These are phyloP conservation scores for Carex littledalei DNA, from an alignment of 176 grass and related monocot genomes.

Conservation along the genomic window DNA sequence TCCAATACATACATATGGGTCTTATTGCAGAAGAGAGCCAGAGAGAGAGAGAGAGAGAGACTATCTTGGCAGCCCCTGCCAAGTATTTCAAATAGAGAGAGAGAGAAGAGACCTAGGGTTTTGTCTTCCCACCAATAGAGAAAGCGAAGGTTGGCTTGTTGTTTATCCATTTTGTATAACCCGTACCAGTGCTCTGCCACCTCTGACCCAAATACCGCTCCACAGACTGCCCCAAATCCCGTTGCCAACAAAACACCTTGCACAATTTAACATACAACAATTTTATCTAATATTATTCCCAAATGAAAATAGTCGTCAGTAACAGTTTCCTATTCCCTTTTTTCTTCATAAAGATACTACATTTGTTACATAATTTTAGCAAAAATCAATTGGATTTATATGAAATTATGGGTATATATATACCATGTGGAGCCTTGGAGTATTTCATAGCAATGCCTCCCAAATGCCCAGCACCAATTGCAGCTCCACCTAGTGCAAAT, in stretches of 20 bases:
- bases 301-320: background rate
- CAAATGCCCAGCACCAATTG: slow-evolving; percentile 61
- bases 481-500: slow-evolving; percentile 51
- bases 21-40: no score
- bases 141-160: slow-evolving; percentile 78
- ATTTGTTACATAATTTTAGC: background rate
- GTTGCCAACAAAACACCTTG: slow-evolving; percentile 73
- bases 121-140: slow-evolving; percentile 99
- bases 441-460: slow-evolving; percentile 73
- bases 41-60: no score
- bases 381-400: background rate
- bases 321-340: background rate
- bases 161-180: slow-evolving; percentile 92
- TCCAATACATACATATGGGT: no score
- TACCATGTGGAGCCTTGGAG: slow-evolving; percentile 97
- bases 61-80: no score
- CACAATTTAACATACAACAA: background rate
- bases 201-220: slow-evolving; percentile 68
- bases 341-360: background rate
- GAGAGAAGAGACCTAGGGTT: slow-evolving; percentile 54
- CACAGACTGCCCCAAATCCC: slow-evolving; percentile 69
- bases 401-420: background rate
- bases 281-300: background rate
- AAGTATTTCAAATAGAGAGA: no score
- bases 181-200: slow-evolving; percentile 90